Percentiles rank a stretch among this genome's conserved stretches.
Conservation (phyloP, 345 rosid genomes). For the Fremontodendron californicum region DNA sequence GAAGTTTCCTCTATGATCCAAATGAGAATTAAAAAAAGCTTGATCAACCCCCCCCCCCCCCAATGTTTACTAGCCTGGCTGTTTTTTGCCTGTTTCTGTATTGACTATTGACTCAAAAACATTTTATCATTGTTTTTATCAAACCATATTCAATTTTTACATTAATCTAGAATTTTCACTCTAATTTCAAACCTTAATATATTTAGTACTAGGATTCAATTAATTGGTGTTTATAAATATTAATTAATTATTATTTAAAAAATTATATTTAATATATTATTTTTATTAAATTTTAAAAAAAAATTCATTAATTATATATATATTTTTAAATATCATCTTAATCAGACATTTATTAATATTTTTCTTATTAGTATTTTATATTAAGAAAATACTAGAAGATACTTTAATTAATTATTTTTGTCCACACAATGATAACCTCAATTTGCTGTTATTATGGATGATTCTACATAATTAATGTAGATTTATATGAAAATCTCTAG, state of each 20-base stretch:
- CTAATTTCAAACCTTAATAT: not conserved
- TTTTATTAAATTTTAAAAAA: too few relatives aligned
- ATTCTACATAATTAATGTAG: not conserved
- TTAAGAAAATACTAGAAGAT: not conserved
- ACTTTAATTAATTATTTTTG: not conserved
- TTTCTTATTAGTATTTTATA: not conserved
- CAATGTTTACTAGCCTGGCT: constrained; percentile 23
- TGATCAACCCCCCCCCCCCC: not conserved
- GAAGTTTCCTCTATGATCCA: constrained; percentile 21
- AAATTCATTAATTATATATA: too few relatives aligned
- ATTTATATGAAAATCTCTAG: not conserved
- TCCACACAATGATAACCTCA: not conserved
- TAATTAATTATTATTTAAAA: too few relatives aligned
- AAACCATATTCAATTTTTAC: not conserved
- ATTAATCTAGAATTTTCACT: not conserved
- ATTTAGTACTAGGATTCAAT: too few relatives aligned
- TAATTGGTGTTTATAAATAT: too few relatives aligned
- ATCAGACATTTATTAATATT: too few relatives aligned
- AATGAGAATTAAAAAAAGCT: constrained; percentile 22
- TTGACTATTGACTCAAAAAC: constrained; percentile 20
- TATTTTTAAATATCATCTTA: too few relatives aligned
- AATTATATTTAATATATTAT: too few relatives aligned
- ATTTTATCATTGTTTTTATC: not conserved
- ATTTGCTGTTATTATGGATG: not conserved
- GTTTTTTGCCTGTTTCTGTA: not conserved